phyloP scores from a whole-genome alignment of 208 protist species.

The Trypanosoma melophagium region DNA sequence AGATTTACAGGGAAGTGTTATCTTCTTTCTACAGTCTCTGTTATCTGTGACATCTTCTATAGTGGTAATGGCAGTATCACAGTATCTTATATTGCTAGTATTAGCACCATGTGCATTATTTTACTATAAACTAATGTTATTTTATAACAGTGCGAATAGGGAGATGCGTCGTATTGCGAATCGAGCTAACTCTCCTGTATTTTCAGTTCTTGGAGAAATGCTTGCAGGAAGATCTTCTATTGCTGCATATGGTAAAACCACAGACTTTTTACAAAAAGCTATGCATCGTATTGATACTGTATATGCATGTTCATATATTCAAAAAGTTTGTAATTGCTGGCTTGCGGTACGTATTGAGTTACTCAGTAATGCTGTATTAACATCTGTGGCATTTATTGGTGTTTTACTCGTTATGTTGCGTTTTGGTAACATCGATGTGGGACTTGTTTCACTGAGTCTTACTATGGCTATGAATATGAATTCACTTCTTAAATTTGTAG shows the following conservation, averaged over 20 bases:
- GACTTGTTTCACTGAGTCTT: constrained; percentile 63
- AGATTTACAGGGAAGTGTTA: constrained; percentile 46
- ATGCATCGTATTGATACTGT: constrained; percentile 54
- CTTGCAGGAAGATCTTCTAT: constrained; percentile 89
- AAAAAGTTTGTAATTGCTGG: constrained; percentile 82
- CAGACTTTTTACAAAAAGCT: constrained; percentile 35
- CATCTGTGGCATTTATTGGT: constrained; percentile 45
- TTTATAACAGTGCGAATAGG: constrained; percentile 81
- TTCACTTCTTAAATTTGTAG: constrained; percentile 50
- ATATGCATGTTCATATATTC: constrained; percentile 47
- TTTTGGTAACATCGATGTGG: constrained; percentile 29
- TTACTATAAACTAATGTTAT: constrained; percentile 87
- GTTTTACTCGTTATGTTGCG: constrained; percentile 40
- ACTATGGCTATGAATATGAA: constrained; percentile 67
- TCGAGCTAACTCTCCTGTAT: constrained; percentile 91
- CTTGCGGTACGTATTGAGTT: constrained; percentile 88
- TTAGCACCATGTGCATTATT: constrained; percentile 45
- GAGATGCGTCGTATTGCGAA: constrained; percentile 89
- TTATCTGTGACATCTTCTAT: constrained; percentile 58
- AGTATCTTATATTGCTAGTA: constrained; percentile 49
- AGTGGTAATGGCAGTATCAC: constrained; percentile 40
- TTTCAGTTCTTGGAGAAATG: constrained; percentile 90
- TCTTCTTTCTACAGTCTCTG: constrained; percentile 62
- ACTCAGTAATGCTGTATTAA: constrained; percentile 73
- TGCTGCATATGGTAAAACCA: constrained; percentile 49